phyloP scores from a whole-genome alignment of 2,329 filamentous ascomycete species.

The Pseudogymnoascus sp. region DNA sequence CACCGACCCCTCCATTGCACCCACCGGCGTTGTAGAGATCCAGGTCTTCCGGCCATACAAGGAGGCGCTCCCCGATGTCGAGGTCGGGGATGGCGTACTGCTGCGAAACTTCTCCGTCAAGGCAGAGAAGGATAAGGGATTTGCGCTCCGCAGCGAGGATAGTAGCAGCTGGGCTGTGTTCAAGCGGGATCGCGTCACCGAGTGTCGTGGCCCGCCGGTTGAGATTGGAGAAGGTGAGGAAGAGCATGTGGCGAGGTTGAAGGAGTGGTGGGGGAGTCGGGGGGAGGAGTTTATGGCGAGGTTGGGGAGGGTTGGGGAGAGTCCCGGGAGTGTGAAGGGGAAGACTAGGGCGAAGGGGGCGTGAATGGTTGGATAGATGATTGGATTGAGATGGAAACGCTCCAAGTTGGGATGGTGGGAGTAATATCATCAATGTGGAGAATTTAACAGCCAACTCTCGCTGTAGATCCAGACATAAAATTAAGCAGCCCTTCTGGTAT shows the following conservation, averaged over 20 bases:
- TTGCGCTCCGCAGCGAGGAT: conserved; percentile 41
- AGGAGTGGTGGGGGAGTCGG: conserved; percentile 33
- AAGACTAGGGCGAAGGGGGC: not conserved
- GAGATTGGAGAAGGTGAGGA: conserved; percentile 45
- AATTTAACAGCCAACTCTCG: not conserved
- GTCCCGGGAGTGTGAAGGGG: not conserved
- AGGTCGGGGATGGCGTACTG: conserved; percentile 48
- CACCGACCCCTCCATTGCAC: conserved; percentile 46
- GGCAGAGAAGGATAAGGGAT: conserved; percentile 45
- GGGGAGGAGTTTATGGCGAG: conserved; percentile 4
- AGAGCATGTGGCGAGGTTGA: conserved; percentile 40
- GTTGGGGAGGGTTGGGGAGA: conserved; percentile 1
- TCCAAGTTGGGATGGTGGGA: not conserved
- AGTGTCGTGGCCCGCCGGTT: conserved; percentile 52
- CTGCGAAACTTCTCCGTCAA: conserved; percentile 48
- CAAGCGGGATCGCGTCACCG: conserved; percentile 31
- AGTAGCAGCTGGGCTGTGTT: conserved; percentile 55
- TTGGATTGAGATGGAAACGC: not conserved
- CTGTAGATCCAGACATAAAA: not conserved
- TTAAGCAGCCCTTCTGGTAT: not conserved
- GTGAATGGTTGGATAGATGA: not conserved
- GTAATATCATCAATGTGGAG: not conserved
- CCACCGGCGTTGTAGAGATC: conserved; percentile 43
- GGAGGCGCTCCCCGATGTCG: conserved; percentile 45
- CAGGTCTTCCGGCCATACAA: conserved; percentile 51